Evolutionary conservation across 805 yeast species (phyloP).

Genomic region (Candida silvicultrix): DNA sequence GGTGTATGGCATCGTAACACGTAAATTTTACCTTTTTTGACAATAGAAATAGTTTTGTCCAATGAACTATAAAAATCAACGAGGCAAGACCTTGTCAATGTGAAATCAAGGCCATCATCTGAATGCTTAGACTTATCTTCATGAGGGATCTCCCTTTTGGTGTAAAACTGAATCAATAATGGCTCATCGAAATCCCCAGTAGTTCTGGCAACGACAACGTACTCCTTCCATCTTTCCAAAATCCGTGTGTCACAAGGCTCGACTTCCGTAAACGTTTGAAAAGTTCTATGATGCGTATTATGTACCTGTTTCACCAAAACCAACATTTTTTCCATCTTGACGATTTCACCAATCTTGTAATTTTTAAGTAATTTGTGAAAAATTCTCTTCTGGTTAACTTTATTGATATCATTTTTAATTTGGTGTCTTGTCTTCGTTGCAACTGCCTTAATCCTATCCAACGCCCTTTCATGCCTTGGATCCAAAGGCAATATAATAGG

Average conservation of each 20-base stretch:
- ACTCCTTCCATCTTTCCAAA: constrained; percentile 75
- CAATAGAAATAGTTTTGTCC: constrained; percentile 65
- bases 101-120: constrained; percentile 24
- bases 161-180: constrained; percentile 57
- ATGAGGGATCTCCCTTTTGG: constrained; percentile 30
- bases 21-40: constrained; percentile 33
- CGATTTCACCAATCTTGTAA: constrained; percentile 51
- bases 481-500: constrained; percentile 6
- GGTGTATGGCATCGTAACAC: constrained; percentile 51
- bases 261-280: constrained; percentile 36
- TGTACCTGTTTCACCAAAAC: constrained; percentile 46
- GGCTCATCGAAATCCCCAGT: constrained; percentile 49
- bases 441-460: constrained; percentile 17
- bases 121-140: constrained; percentile 8
- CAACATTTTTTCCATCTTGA: constrained; percentile 63
- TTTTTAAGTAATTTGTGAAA: constrained; percentile 24
- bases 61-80: constrained; percentile 56
- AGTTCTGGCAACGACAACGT: constrained; percentile 62
- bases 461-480: constrained; percentile 12
- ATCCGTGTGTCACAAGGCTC: constrained; percentile 50
- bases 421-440: constrained; percentile 18
- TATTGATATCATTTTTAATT: constrained; percentile 7
- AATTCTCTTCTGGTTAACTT: constrained; percentile 12
- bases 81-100: constrained; percentile 22
- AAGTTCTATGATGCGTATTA: constrained; percentile 19